These are phyloP conservation scores for Geosiphon pyriformis DNA, from an alignment of 192 early-diverging fungal genomes.

Conservation along the genomic window DNA sequence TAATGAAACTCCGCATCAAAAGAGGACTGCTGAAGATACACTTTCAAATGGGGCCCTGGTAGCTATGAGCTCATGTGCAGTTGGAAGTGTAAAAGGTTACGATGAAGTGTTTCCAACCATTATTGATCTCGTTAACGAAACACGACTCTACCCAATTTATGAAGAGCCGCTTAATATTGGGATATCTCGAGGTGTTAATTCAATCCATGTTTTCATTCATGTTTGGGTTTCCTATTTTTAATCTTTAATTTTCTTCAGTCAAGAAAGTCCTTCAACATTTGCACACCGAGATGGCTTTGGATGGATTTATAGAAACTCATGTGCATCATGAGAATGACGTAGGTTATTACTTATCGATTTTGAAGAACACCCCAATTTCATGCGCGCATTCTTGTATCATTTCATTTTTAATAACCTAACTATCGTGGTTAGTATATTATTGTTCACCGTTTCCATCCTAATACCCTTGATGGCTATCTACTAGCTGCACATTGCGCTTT, in stretches of 20 bases:
- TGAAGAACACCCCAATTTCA: not conserved
- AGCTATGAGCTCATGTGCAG: constrained; percentile 83
- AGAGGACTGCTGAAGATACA: constrained; percentile 81
- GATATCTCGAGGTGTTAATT: constrained; percentile 49
- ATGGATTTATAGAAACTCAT: constrained; percentile 87
- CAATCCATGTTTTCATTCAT: constrained; percentile 16
- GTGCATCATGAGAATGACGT: constrained; percentile 92
- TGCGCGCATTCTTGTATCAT: not conserved
- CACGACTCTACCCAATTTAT: constrained; percentile 65
- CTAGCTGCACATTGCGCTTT: constrained; percentile 89
- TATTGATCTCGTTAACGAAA: constrained; percentile 86
- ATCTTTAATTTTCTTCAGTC: constrained; percentile 31
- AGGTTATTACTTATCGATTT: no score
- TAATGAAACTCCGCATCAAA: constrained; percentile 94
- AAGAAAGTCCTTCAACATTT: constrained; percentile 70
- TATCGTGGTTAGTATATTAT: constrained; percentile 65
- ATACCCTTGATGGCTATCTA: constrained; percentile 86
- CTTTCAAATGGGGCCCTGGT: constrained; percentile 88
- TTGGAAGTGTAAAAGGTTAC: constrained; percentile 96
- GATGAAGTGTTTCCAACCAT: constrained; percentile 89
- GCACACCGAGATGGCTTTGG: constrained; percentile 77
- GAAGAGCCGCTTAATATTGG: constrained; percentile 51
- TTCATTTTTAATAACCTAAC: not conserved
- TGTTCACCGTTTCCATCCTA: constrained; percentile 88
- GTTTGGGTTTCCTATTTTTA: constrained; percentile 15